A percentile compares a stretch with the other conserved stretches of the same genome.
phyloP scores from a whole-genome alignment of 768 basidiomycete genomes.

The Hysterangium stoloniferum region DNA sequence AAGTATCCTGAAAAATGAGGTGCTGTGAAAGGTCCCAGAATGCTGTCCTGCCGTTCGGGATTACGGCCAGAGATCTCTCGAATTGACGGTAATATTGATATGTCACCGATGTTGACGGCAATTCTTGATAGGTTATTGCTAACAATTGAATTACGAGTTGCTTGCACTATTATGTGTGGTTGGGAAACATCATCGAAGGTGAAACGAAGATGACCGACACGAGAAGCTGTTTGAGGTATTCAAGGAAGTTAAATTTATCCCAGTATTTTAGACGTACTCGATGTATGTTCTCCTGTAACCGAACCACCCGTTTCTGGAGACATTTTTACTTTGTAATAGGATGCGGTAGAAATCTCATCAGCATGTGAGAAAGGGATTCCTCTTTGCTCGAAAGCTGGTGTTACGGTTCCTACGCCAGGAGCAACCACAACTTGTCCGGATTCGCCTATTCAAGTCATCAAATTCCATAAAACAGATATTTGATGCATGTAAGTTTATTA shows the following conservation, averaged over 20 bases:
- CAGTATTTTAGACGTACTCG: constrained; percentile 37
- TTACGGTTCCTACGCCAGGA: constrained; percentile 46
- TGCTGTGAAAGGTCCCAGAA: constrained; percentile 46
- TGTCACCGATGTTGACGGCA: constrained; percentile 43
- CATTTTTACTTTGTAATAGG: constrained; percentile 52
- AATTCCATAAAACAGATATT: neutral
- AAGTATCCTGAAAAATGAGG: constrained; percentile 37
- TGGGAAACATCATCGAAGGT: constrained; percentile 40
- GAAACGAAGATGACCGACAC: constrained; percentile 68
- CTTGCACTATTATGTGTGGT: constrained; percentile 62
- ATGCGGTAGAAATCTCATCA: constrained; percentile 44
- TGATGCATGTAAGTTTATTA: constrained; percentile 10
- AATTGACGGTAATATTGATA: constrained; percentile 34
- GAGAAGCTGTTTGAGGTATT: constrained; percentile 43
- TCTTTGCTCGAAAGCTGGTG: constrained; percentile 48
- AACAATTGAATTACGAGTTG: constrained; percentile 53
- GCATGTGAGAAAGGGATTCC: constrained; percentile 46
- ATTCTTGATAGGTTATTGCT: constrained; percentile 40
- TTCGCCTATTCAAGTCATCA: constrained; percentile 31
- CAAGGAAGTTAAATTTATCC: neutral
- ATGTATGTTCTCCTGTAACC: constrained; percentile 51
- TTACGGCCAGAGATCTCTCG: constrained; percentile 57
- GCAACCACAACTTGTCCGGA: constrained; percentile 55
- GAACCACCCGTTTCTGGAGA: constrained; percentile 43
- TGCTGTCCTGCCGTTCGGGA: constrained; percentile 62